Evolutionary conservation across 345 rosid genomes (phyloP).

Genomic region (Linum lewisii): DNA sequence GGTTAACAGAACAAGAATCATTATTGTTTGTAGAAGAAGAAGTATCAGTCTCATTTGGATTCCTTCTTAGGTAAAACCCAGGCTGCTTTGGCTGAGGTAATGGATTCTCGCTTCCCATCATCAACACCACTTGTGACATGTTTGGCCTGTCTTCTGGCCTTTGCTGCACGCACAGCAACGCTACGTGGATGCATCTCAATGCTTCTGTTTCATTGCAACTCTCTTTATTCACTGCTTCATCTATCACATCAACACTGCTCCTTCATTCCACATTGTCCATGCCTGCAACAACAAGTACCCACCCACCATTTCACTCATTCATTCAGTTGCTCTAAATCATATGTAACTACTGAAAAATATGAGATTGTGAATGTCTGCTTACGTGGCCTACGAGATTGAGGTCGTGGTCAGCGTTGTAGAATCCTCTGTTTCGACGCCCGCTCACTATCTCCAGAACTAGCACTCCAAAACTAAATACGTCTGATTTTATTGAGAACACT

Average conservation of each 20-base stretch:
- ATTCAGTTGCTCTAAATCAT: not conserved
- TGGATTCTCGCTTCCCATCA: not conserved
- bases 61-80: not conserved
- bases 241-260: not conserved
- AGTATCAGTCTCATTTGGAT: not conserved
- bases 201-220: not conserved
- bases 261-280: not conserved
- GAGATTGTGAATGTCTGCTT: not conserved
- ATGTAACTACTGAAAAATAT: too few relatives aligned
- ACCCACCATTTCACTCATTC: not conserved
- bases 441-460: conserved; percentile 1
- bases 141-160: conserved; percentile 1
- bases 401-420: not conserved
- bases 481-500: not conserved
- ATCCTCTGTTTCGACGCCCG: not conserved
- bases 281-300: not conserved
- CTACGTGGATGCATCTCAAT: not conserved
- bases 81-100: conserved; percentile 2
- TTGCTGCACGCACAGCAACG: conserved; percentile 3
- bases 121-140: not conserved
- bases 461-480: not conserved
- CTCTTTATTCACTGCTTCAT: not conserved
- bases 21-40: not conserved
- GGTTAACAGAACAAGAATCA: not conserved
- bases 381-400: conserved; percentile 1